Evolutionary conservation across 805 yeast genomes (phyloP).

Genomic region (Cyberlindnera xishuangbannaensis): DNA sequence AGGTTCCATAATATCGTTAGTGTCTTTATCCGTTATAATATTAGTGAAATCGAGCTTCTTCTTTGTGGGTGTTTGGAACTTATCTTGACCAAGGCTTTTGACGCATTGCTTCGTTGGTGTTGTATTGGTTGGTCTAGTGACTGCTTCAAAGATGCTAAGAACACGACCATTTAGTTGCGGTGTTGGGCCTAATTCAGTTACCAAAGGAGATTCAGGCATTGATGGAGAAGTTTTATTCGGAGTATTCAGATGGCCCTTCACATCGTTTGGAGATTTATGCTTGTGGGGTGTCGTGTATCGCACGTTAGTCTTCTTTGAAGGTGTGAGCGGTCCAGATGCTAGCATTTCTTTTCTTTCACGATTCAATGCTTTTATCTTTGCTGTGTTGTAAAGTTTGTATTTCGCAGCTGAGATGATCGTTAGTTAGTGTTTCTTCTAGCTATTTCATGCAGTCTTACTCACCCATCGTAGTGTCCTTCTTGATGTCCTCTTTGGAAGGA

Average conservation of each 20-base stretch:
- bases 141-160: constrained; percentile 58
- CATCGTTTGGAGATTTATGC: constrained; percentile 2
- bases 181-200: constrained; percentile 68
- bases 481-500: constrained; percentile 45
- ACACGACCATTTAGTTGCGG: constrained; percentile 81
- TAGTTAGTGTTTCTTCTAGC: background rate
- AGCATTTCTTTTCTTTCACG: constrained; percentile 8
- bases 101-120: constrained; percentile 14
- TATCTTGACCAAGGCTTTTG: too few species aligned
- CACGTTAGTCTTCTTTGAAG: constrained; percentile 16
- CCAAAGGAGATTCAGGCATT: constrained; percentile 6
- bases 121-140: constrained; percentile 14
- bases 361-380: too few species aligned
- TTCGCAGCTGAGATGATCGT: constrained; percentile 19
- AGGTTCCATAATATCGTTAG: background rate
- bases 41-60: constrained; percentile 7
- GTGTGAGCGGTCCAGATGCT: constrained; percentile 31
- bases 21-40: too few species aligned
- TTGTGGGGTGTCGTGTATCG: constrained; percentile 6
- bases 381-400: constrained; percentile 14
- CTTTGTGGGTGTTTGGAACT: constrained; percentile 11
- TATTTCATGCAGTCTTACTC: background rate
- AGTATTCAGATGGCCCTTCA: constrained; percentile 11
- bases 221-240: constrained; percentile 23
- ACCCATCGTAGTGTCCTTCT: constrained; percentile 30